phyloP scores from a whole-genome alignment of 2,329 filamentous ascomycete genomes.

The Orbilia quercus region DNA sequence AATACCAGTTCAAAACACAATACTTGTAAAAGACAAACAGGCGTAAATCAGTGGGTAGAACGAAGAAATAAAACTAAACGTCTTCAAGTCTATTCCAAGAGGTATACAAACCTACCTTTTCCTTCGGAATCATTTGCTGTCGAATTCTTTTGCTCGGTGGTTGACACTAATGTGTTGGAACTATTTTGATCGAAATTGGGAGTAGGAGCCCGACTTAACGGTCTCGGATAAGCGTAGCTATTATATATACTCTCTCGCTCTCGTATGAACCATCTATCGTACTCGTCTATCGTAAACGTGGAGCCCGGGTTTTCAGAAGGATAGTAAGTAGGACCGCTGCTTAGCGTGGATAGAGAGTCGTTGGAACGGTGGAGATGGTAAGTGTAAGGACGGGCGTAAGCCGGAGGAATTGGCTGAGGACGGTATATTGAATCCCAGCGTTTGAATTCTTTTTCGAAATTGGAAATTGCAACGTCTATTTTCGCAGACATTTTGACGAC shows the following conservation, averaged over 20 bases:
- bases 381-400: slow-evolving; percentile 8
- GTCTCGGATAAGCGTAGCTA: slow-evolving; percentile 26
- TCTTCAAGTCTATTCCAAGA: too few species aligned
- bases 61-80: too few species aligned
- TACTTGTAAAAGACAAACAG: not conserved
- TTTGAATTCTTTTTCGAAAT: slow-evolving; percentile 31
- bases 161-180: slow-evolving; percentile 1
- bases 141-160: not conserved
- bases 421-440: slow-evolving; percentile 17
- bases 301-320: not conserved
- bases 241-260: slow-evolving; percentile 9
- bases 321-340: not conserved
- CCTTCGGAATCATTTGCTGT: not conserved
- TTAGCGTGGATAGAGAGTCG: not conserved
- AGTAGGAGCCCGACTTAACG: slow-evolving; percentile 16
- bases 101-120: not conserved
- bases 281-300: slow-evolving; percentile 8
- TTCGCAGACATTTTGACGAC: not conserved
- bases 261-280: slow-evolving; percentile 11
- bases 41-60: not conserved
- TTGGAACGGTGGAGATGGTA: not conserved
- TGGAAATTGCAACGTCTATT: slow-evolving; percentile 15
- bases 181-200: not conserved
- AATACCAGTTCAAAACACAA: slow-evolving; percentile 9
- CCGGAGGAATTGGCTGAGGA: not conserved